These are phyloP conservation scores for Beauveria sp. DNA, from an alignment of 2,329 filamentous ascomycete species.

Conservation along the genomic window DNA sequence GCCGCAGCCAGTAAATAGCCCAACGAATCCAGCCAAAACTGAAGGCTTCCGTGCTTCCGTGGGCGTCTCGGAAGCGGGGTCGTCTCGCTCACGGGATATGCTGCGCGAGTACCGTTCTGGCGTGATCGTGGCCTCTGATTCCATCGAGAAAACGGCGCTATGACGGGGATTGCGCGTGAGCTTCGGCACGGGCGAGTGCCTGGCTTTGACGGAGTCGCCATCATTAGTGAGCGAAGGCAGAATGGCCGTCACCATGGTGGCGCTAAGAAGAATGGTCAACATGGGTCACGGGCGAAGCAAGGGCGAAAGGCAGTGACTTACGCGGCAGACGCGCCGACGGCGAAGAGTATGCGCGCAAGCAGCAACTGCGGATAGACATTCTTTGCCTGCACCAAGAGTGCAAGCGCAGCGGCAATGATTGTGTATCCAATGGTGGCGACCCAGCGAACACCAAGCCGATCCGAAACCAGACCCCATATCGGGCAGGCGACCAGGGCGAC, in stretches of 20 bases:
- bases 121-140: slow-evolving; percentile 69
- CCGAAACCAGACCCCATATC: slow-evolving; percentile 69
- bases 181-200: slow-evolving; percentile 24
- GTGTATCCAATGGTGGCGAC: slow-evolving; percentile 71
- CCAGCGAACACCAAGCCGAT: slow-evolving; percentile 66
- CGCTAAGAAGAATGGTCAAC: slow-evolving; percentile 27
- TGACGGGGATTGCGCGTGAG: slow-evolving; percentile 37
- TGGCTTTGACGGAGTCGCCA: slow-evolving; percentile 22
- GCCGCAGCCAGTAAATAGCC: slow-evolving; percentile 85
- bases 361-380: slow-evolving; percentile 87
- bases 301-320: slow-evolving; percentile 31
- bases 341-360: slow-evolving; percentile 78
- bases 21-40: slow-evolving; percentile 77
- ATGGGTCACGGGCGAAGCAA: neutral
- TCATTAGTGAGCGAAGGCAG: slow-evolving; percentile 64
- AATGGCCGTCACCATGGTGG: slow-evolving; percentile 96
- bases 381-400: slow-evolving; percentile 74
- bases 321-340: slow-evolving; percentile 83
- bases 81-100: slow-evolving; percentile 22
- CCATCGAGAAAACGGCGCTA: slow-evolving; percentile 59
- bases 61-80: slow-evolving; percentile 15
- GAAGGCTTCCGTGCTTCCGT: slow-evolving; percentile 39
- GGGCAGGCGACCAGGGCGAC: slow-evolving; percentile 76
- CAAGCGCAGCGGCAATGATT: slow-evolving; percentile 69
- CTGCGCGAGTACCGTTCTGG: slow-evolving; percentile 48